Evolutionary conservation across 371 early-diverging fungal genomes (phyloP).

Genomic region (Rhizopus arrhizus): DNA sequence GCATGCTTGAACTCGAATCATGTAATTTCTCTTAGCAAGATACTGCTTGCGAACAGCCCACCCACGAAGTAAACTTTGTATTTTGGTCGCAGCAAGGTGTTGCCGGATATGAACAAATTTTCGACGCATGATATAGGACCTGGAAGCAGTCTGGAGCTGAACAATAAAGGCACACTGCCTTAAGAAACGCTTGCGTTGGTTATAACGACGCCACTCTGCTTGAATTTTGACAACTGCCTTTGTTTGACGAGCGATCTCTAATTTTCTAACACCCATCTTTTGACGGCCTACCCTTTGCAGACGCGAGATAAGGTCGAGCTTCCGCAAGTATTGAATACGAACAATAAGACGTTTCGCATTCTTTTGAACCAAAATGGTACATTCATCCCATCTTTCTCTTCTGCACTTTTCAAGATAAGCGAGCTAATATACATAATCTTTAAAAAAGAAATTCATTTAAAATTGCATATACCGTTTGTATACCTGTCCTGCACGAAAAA

Average conservation of each 20-base stretch:
- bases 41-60: conserved; percentile 64
- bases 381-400: conserved; percentile 76
- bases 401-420: conserved; percentile 91
- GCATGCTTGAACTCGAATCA: conserved; percentile 79
- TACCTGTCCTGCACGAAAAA: conserved; percentile 95
- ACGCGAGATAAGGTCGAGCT: conserved; percentile 57
- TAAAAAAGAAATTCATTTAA: conserved; percentile 7
- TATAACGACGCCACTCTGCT: conserved; percentile 64
- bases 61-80: conserved; percentile 72
- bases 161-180: conserved; percentile 38
- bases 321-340: conserved; percentile 67
- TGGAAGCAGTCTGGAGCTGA: conserved; percentile 51
- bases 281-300: conserved; percentile 70
- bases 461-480: background rate
- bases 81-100: conserved; percentile 71
- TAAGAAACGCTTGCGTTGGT: conserved; percentile 61
- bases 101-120: conserved; percentile 59
- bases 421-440: conserved; percentile 42
- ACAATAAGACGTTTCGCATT: conserved; percentile 79
- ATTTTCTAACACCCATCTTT: conserved; percentile 57
- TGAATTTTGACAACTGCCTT: conserved; percentile 81
- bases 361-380: conserved; percentile 88
- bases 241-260: conserved; percentile 63
- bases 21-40: conserved; percentile 46
- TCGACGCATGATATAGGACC: conserved; percentile 60